Percentiles rank a stretch among this genome's conserved stretches.
Conservation (phyloP, 805 yeast genomes). For the Saccharomycopsis sp. region DNA sequence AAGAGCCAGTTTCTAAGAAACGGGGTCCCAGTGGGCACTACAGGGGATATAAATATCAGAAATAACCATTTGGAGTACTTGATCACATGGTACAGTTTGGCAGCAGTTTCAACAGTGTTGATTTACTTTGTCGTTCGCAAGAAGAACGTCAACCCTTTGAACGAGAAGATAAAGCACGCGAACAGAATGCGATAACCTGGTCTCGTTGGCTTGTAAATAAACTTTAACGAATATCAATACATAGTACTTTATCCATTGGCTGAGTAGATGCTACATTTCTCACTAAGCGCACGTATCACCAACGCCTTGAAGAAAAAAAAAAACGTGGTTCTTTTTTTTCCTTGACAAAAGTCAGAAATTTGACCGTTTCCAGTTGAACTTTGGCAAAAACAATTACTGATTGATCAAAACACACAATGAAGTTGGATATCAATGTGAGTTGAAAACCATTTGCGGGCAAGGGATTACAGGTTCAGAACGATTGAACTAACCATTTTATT, state of each 20-base stretch:
- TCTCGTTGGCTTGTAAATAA: not conserved
- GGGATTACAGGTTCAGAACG: not conserved
- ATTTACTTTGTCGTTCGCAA: slow-evolving; percentile 45
- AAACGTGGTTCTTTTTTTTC: slow-evolving; percentile 4
- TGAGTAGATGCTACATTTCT: too few relatives aligned
- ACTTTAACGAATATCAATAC: too few relatives aligned
- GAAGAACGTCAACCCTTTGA: slow-evolving; percentile 30
- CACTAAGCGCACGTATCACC: too few relatives aligned
- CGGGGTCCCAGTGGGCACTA: slow-evolving; percentile 86
- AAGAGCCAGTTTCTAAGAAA: slow-evolving; percentile 56
- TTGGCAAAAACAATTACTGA: too few relatives aligned
- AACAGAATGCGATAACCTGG: slow-evolving; percentile 23
- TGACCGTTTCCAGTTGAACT: too few relatives aligned
- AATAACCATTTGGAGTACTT: slow-evolving; percentile 90
- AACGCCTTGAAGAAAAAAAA: too few relatives aligned
- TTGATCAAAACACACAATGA: slow-evolving; percentile 1
- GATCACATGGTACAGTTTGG: slow-evolving; percentile 91
- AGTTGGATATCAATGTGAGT: slow-evolving; percentile 8
- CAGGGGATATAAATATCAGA: slow-evolving; percentile 70
- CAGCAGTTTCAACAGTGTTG: slow-evolving; percentile 62
- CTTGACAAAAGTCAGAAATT: too few relatives aligned
- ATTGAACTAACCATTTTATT: not conserved
- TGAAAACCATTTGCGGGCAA: too few relatives aligned
- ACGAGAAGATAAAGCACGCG: slow-evolving; percentile 44
- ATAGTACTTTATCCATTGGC: too few relatives aligned